phyloP scores from a whole-genome alignment of 129 eudicot species.

The Flaveria ramosissima region DNA sequence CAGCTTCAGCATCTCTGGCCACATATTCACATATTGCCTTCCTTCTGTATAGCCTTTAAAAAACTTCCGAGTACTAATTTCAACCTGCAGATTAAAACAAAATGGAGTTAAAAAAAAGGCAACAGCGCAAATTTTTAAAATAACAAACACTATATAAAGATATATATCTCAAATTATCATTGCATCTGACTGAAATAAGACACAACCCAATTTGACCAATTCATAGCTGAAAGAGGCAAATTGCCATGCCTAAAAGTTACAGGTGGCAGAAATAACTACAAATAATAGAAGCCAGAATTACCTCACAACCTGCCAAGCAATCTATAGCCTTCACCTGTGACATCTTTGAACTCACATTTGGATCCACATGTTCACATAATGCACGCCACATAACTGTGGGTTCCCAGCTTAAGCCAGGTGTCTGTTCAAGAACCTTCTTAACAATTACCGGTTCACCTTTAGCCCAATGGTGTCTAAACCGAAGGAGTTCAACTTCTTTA shows the following conservation, averaged over 20 bases:
- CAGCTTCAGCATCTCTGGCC: conserved; percentile 98
- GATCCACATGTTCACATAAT: conserved; percentile 57
- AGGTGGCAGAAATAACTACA: not conserved
- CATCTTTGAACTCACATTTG: conserved; percentile 47
- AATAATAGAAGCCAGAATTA: conserved; percentile 36
- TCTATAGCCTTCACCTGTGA: conserved; percentile 82
- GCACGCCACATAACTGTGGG: conserved; percentile 99
- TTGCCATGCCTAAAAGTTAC: not conserved
- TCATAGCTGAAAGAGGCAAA: not conserved
- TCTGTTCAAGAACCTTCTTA: conserved; percentile 54
- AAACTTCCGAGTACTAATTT: conserved; percentile 64
- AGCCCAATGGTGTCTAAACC: conserved; percentile 75
- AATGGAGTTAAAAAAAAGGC: not conserved
- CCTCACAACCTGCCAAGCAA: conserved; percentile 90
- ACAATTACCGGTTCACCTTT: conserved; percentile 88
- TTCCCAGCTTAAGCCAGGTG: conserved; percentile 92
- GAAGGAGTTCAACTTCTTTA: conserved; percentile 41
- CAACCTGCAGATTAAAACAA: conserved; percentile 56
- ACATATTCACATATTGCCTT: conserved; percentile 59
- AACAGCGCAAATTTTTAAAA: not conserved
- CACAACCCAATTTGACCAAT: not conserved
- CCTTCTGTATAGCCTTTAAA: conserved; percentile 80
- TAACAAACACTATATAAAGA: not conserved
- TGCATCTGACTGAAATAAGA: not conserved
- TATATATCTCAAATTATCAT: conserved; percentile 3